phyloP scores from a whole-genome alignment of 2,329 filamentous ascomycete species.

The Pseudogymnoascus pannorum region DNA sequence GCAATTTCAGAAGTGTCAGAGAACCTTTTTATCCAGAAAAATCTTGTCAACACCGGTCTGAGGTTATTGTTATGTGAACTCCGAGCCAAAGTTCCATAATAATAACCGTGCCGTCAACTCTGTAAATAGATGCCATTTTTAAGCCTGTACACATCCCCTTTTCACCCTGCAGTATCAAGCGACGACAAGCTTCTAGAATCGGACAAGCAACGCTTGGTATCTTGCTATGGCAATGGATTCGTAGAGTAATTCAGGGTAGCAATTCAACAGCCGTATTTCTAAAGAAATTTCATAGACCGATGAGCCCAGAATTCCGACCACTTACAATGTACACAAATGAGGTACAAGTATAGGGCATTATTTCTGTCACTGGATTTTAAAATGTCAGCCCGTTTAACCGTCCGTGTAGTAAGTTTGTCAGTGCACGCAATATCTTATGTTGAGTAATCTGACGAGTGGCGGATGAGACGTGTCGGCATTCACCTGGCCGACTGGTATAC shows the following conservation, averaged over 20 bases:
- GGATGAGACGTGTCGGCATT: neutral
- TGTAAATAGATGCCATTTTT: neutral
- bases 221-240: neutral
- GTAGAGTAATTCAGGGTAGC: neutral
- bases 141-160: neutral
- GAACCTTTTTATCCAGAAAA: neutral
- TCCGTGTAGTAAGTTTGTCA: neutral
- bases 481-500: neutral
- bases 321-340: neutral
- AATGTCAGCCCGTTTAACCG: neutral
- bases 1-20: neutral
- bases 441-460: neutral
- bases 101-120: neutral
- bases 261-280: neutral
- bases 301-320: neutral
- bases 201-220: neutral
- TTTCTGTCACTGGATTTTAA: neutral
- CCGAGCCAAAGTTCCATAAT: neutral
- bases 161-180: neutral
- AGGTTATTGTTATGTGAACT: neutral
- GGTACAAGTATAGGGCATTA: neutral
- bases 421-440: neutral
- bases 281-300: no score
- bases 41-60: neutral
- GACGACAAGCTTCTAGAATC: neutral